Evolutionary conservation across 768 basidiomycete species (phyloP).

Genomic region (Vishniacozyma victoriae): DNA sequence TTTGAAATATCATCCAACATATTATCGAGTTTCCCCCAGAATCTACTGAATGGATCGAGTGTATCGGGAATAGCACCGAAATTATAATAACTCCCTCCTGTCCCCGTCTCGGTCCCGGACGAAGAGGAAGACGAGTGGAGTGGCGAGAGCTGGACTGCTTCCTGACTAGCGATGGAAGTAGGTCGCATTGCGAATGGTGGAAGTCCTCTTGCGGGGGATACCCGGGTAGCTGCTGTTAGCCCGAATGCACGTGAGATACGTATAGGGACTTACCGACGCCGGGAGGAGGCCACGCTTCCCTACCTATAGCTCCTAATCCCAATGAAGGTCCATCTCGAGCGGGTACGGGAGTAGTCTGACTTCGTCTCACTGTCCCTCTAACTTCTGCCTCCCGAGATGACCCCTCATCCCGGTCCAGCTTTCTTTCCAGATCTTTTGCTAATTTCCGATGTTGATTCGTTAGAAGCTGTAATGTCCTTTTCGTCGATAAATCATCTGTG

Average conservation of each 20-base stretch:
- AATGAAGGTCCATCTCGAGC: not conserved
- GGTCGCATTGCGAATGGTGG: constrained; percentile 32
- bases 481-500: constrained; percentile 8
- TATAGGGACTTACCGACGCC: constrained; percentile 4
- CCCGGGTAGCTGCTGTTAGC: constrained; percentile 1
- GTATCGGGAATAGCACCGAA: constrained; percentile 28
- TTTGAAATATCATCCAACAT: constrained; percentile 40
- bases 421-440: constrained; percentile 32
- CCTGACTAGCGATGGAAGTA: not conserved
- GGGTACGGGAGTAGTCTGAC: not conserved
- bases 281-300: not conserved
- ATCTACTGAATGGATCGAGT: constrained; percentile 42
- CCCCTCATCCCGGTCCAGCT: constrained; percentile 13
- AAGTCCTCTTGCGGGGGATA: constrained; percentile 5
- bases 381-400: not conserved
- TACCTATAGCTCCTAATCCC: not conserved
- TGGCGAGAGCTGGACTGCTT: not conserved
- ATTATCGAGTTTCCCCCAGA: constrained; percentile 45
- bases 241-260: not conserved
- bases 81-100: constrained; percentile 25
- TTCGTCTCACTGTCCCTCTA: not conserved
- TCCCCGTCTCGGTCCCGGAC: constrained; percentile 11
- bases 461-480: constrained; percentile 33
- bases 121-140: constrained; percentile 26
- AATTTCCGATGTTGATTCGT: constrained; percentile 38